Conservation (phyloP, 306 rosid genomes). For the Nissolia schottii region DNA sequence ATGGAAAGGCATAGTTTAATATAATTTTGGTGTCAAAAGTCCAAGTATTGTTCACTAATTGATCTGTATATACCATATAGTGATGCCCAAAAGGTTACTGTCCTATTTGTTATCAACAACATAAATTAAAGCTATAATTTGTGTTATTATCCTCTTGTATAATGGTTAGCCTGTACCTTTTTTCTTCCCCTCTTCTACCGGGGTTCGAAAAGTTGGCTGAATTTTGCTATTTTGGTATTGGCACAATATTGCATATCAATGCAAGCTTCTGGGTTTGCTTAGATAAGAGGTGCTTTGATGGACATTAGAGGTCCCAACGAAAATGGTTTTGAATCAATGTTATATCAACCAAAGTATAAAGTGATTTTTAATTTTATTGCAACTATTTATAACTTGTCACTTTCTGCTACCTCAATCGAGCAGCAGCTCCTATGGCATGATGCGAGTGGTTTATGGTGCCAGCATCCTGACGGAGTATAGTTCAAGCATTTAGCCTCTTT, state of each 20-base stretch:
- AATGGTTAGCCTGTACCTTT: neutral
- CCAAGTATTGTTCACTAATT: slow-evolving; percentile 12
- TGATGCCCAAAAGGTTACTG: neutral
- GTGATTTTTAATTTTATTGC: neutral
- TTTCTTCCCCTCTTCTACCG: neutral
- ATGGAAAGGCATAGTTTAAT: slow-evolving; percentile 12
- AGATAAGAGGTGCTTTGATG: neutral
- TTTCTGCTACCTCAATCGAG: neutral
- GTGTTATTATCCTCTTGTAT: neutral
- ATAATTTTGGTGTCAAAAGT: slow-evolving; percentile 10
- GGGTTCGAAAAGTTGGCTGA: neutral
- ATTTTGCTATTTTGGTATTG: neutral
- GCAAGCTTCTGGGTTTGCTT: neutral
- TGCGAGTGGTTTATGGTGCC: neutral
- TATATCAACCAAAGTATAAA: neutral
- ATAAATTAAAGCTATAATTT: neutral
- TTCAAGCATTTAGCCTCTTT: too few species aligned
- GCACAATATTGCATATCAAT: neutral
- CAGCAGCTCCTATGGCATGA: neutral
- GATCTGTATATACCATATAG: slow-evolving; percentile 37
- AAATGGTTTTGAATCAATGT: neutral
- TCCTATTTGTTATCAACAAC: neutral
- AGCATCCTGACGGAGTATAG: too few species aligned
- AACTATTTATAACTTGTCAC: neutral
- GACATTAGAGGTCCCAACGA: neutral